A percentile compares a stretch with the other conserved stretches of the same genome.
These are phyloP conservation scores for Rutstroemia sydowiana DNA, from an alignment of 2,329 filamentous ascomycete genomes.

Conservation along the genomic window DNA sequence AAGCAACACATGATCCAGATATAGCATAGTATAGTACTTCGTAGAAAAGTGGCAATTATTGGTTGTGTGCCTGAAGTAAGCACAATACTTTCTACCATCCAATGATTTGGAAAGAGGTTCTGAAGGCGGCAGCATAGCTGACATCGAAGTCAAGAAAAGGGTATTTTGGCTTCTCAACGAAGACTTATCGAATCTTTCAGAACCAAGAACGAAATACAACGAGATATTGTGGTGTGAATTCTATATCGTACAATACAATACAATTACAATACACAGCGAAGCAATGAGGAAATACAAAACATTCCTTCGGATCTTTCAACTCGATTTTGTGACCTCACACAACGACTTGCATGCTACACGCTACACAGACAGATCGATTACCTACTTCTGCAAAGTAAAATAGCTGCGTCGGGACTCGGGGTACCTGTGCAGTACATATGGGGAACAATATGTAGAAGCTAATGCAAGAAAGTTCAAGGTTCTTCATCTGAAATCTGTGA, in stretches of 20 bases:
- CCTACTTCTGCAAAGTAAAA: not conserved
- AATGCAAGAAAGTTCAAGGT: not conserved
- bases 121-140: not conserved
- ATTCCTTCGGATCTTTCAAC: not conserved
- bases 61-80: not conserved
- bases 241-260: not conserved
- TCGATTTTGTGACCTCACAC: not conserved
- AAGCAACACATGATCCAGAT: slow-evolving; percentile 6
- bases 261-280: too few species aligned
- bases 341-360: not conserved
- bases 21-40: not conserved
- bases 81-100: not conserved
- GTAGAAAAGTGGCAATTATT: not conserved
- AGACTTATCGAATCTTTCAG: not conserved
- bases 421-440: not conserved
- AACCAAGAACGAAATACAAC: too few species aligned
- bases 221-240: not conserved
- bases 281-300: not conserved
- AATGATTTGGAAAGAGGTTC: not conserved
- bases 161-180: not conserved
- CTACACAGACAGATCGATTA: not conserved
- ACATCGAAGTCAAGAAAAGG: not conserved
- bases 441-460: not conserved
- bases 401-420: not conserved
- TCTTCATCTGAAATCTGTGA: not conserved